Evolutionary conservation across 2,329 filamentous ascomycete species (phyloP).

Genomic region (Triangularia verruculosa): DNA sequence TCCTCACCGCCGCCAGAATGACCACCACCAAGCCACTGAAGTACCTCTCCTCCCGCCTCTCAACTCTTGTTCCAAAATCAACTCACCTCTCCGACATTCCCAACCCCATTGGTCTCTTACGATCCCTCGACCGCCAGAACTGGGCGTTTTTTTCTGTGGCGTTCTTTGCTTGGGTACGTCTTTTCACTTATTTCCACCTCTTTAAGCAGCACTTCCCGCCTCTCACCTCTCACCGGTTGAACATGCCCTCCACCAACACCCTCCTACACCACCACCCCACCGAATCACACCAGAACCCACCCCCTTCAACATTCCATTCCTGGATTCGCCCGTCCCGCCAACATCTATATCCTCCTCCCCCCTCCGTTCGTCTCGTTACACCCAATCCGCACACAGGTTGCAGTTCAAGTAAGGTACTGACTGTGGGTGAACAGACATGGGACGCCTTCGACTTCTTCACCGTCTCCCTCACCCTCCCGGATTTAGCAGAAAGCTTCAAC

Average conservation of each 20-base stretch:
- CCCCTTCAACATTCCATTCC: no score
- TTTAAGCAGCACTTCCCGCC: no score
- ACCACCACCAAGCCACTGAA: slow-evolving; percentile 28
- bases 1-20: slow-evolving; percentile 51
- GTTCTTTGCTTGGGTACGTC: slow-evolving; percentile 53
- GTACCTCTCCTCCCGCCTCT: slow-evolving; percentile 52
- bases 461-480: slow-evolving; percentile 56
- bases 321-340: not conserved
- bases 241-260: not conserved
- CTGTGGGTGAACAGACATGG: slow-evolving; percentile 47
- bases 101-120: slow-evolving; percentile 51
- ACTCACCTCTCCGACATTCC: slow-evolving; percentile 54
- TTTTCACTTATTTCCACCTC: not conserved
- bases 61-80: slow-evolving; percentile 41
- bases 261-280: no score
- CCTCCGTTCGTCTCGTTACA: not conserved
- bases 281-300: no score
- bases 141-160: slow-evolving; percentile 56
- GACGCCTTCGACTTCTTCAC: slow-evolving; percentile 67
- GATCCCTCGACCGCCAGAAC: slow-evolving; percentile 47
- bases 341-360: not conserved
- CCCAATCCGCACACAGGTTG: no score
- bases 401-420: no score
- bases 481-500: slow-evolving; percentile 51
- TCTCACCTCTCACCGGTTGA: no score